Evolutionary conservation across 2,329 filamentous ascomycete genomes (phyloP).

Genomic region (Phoma sp.): DNA sequence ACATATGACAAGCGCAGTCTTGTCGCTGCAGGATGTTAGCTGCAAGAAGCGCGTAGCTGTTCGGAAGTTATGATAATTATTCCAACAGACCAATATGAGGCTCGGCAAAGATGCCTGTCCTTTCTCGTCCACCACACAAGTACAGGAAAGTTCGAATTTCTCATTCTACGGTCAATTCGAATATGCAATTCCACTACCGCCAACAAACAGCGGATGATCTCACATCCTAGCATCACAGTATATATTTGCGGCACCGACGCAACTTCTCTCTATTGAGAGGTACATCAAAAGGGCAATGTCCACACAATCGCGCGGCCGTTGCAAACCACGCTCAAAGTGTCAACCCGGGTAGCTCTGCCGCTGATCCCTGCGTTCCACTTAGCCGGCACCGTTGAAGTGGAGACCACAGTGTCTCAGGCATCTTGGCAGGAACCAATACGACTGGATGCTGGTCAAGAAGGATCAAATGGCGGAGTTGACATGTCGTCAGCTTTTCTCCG

Average conservation of each 20-base stretch:
- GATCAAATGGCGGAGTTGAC: constrained; percentile 3
- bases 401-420: constrained; percentile 7
- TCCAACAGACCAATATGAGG: background rate
- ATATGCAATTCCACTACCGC: no score
- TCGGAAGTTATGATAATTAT: background rate
- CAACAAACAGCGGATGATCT: no score
- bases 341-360: constrained; percentile 5
- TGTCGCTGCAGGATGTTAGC: background rate
- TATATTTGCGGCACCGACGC: no score
- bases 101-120: constrained; percentile 1
- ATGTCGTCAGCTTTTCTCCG: background rate
- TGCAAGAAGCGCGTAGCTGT: background rate
- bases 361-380: constrained; percentile 1
- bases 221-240: no score
- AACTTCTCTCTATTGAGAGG: no score
- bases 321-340: background rate
- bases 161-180: no score
- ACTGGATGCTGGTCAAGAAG: constrained; percentile 4
- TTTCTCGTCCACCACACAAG: background rate
- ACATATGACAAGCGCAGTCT: background rate
- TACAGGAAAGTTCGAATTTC: no score
- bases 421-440: constrained; percentile 5
- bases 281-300: no score
- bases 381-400: constrained; percentile 6
- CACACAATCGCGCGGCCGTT: background rate